Percentiles rank a stretch among this genome's conserved stretches.
Evolutionary conservation across 129 eudicot genomes (phyloP).

Genomic region (Lactuca saligna): DNA sequence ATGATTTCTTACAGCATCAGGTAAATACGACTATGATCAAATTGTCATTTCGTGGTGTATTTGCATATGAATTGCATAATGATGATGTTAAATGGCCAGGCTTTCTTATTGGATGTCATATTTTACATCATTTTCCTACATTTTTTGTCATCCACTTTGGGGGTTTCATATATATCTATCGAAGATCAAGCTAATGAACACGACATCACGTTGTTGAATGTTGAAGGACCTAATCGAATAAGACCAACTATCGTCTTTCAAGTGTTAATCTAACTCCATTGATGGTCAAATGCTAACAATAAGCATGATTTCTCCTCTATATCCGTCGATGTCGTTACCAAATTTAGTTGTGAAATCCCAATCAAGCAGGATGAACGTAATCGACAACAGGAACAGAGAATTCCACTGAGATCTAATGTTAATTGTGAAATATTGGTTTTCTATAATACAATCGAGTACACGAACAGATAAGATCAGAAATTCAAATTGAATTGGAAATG

Average conservation of each 20-base stretch:
- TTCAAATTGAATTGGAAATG: neutral
- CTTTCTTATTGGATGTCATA: neutral
- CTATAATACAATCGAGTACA: neutral
- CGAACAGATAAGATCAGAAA: neutral
- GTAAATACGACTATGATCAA: too few species aligned
- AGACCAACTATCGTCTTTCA: neutral
- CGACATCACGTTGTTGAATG: too few species aligned
- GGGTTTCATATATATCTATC: too few species aligned
- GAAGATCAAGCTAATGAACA: too few species aligned
- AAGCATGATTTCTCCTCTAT: neutral
- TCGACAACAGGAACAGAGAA: neutral
- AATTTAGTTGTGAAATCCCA: neutral
- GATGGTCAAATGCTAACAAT: too few species aligned
- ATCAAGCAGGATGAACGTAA: neutral
- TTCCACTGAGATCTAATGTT: constrained; percentile 8
- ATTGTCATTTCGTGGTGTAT: too few species aligned
- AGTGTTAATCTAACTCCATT: neutral
- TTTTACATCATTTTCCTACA: neutral
- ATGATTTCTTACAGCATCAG: too few species aligned
- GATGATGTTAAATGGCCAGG: too few species aligned
- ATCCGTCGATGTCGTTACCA: neutral
- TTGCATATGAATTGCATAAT: too few species aligned
- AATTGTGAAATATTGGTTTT: neutral
- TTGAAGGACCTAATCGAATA: too few species aligned
- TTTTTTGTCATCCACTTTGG: too few species aligned